A percentile compares a stretch with the other conserved stretches of the same genome.
Conservation (phyloP, 192 early-diverging fungal species). For the Irineochytrium annulatum region DNA sequence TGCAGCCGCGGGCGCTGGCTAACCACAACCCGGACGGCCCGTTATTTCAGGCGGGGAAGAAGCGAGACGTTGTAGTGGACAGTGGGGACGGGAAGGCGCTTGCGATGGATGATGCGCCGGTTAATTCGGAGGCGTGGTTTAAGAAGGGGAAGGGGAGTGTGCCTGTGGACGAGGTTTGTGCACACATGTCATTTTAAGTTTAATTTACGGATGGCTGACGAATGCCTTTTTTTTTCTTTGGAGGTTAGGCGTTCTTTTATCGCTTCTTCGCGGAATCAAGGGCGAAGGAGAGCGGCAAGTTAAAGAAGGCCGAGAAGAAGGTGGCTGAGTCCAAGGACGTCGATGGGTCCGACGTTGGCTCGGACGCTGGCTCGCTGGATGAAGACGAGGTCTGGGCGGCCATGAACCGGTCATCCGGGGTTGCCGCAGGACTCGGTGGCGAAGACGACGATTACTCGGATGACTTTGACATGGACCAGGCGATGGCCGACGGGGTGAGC, state of each 20-base stretch:
- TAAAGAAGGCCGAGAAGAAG: conserved; percentile 26
- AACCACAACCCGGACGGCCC: conserved; percentile 33
- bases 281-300: conserved; percentile 31
- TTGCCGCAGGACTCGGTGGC: conserved; percentile 14
- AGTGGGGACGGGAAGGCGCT: conserved; percentile 23
- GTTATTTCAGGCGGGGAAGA: conserved; percentile 50
- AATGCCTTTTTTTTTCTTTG: neutral
- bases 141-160: conserved; percentile 55
- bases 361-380: conserved; percentile 35
- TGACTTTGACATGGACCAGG: conserved; percentile 24
- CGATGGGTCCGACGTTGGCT: conserved; percentile 45
- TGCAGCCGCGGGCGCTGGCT: conserved; percentile 47
- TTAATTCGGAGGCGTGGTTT: conserved; percentile 64
- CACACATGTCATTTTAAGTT: neutral
- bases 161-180: conserved; percentile 65
- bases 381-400: conserved; percentile 91
- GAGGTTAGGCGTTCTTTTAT: conserved; percentile 63
- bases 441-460: conserved; percentile 21
- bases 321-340: conserved; percentile 24
- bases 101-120: conserved; percentile 53
- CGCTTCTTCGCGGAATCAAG: conserved; percentile 65
- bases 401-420: conserved; percentile 60
- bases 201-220: neutral
- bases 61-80: neutral
- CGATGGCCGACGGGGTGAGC: conserved; percentile 7